Evolutionary conservation across 768 basidiomycete species (phyloP), one percentile per base, ranked within the genome.

Genomic region (Strobilomyces dryophilus): DNA sequence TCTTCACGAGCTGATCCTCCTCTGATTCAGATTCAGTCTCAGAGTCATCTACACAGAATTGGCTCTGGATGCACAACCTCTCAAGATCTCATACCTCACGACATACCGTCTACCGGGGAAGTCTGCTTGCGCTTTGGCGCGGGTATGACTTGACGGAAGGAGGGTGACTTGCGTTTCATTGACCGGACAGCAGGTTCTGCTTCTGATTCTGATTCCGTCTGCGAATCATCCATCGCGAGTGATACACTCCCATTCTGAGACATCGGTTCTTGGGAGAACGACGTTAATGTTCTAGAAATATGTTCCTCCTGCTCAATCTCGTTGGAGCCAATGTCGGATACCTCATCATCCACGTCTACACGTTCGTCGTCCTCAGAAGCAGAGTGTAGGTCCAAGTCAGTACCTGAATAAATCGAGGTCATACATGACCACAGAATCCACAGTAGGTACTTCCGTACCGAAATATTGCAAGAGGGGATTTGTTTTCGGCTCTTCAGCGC

Each of bases 391-490:
- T 75, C 76, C 36, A 84, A 58, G 41, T 76, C 72, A 52, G 71
- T 61, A 8, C 66, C 77, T 74, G 53, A 44, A 60, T 2, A 20
- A 35, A 52, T 15, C 8, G 15, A 47, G 17, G 20, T 56, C 32
- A 54, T 34, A n/a, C 8, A 29, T 24, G 12, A 32, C 5, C 0
- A 18, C 36, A 17, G 47, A 17, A 18, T 34, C 20, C 6, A 1
- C 2, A 7, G 24, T 5, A 36, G 4, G 15, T 9, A 26, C 36
- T 14, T 34, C 35, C 74, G 29, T 53, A 78, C 81, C 75, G 49
- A 83, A 83, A 54, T 74, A 83, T 49, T 75, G 66, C 37, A 73
- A 62, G 4, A 83, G 66, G 1, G 79, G 78, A 58, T 82, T 82
- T 18, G 39, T 44, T 49, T 56, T 56, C 11, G 51, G 46, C 12